Evolutionary conservation across 352 stramenopile species (phyloP), one percentile per base, ranked within the genome.

Genomic region (Globisporangium spinosum): DNA sequence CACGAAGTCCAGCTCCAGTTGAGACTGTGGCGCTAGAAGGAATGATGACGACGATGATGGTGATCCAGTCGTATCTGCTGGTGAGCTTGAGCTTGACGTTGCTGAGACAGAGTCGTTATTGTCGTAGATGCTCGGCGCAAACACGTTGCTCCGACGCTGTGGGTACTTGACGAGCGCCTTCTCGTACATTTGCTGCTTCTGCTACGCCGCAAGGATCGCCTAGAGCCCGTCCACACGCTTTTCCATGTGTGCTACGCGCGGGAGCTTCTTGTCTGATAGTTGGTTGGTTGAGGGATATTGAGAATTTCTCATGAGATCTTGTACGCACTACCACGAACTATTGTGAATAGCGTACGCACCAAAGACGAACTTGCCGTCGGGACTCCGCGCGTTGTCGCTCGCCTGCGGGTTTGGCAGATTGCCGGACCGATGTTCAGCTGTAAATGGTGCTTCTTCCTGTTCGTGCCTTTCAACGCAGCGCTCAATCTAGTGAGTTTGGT

Each of bases 181-280:
- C 35, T 90, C 84, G 54, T 90, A 89, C 76, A 87, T 83, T 8
- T 75, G 68, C 49, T 90, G 82, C 51, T 85, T 88, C 40, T 90
- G 80, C 60, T 89, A 78, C 23, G 70, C 73, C 1, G 81, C 69
- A 25, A 85, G 64, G 35, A 86, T 61, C 22, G 75, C 62, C 32
- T 85, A 74, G 20, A 82, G 60, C 0, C 70, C 77, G 25, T 85
- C 76, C 15, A 60, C 58, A n/a, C 78, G 76, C 64, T 90, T 90
- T 40, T 89, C 84, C 12, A 92, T 92, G 60, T 83, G 77, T 3
- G 84, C 84, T 23, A 92, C 84, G 20, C 84, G 80, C 54, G 84
- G 84, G 8, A 92, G 72, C 57, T 85, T 80, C 69, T 89, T 90
- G 61, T 89, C 84, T 92, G 49, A 8, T 22, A 49, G 40, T 49